These are phyloP conservation scores for Saccharomycopsis fodiens DNA, from an alignment of 805 yeast genomes.

Conservation along the genomic window DNA sequence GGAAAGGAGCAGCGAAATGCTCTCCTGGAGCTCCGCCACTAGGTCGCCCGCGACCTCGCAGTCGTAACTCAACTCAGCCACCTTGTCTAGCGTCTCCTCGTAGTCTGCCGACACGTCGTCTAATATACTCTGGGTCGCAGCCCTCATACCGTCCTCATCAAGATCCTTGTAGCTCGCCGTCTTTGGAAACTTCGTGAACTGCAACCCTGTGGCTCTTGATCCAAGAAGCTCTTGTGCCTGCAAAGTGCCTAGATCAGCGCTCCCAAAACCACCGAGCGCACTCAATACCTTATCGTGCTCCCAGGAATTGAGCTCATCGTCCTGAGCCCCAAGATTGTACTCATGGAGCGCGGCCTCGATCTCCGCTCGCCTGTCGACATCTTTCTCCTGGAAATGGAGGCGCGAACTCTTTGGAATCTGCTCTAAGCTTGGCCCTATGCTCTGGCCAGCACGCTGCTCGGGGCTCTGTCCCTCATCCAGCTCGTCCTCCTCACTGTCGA, in stretches of 20 bases:
- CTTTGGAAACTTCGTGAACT: conserved; percentile 4
- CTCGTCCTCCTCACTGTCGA: conserved; percentile 1
- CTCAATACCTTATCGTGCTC: conserved; percentile 7
- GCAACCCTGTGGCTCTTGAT: neutral
- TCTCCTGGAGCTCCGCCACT: too few relatives aligned
- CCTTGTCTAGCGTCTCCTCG: conserved; percentile 8
- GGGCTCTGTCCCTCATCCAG: conserved; percentile 2
- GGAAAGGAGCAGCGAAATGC: too few relatives aligned
- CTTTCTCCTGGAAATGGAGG: conserved; percentile 1
- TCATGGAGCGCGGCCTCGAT: conserved; percentile 12
- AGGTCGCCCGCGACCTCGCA: too few relatives aligned
- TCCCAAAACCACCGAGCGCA: conserved; percentile 2
- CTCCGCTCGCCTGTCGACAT: conserved; percentile 3
- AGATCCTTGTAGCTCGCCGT: neutral
- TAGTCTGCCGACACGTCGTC: neutral
- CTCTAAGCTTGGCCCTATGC: neutral
- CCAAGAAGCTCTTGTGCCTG: neutral
- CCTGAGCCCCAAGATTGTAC: conserved; percentile 8
- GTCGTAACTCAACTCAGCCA: conserved; percentile 6
- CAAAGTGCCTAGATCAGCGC: neutral
- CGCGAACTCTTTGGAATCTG: neutral
- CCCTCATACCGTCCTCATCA: neutral
- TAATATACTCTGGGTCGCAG: neutral
- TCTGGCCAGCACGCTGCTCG: neutral
- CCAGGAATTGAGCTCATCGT: conserved; percentile 10